A percentile compares a stretch with the other conserved stretches of the same genome.
Conservation (phyloP, 2,329 filamentous ascomycete genomes). For the Hysterium pulicare region DNA sequence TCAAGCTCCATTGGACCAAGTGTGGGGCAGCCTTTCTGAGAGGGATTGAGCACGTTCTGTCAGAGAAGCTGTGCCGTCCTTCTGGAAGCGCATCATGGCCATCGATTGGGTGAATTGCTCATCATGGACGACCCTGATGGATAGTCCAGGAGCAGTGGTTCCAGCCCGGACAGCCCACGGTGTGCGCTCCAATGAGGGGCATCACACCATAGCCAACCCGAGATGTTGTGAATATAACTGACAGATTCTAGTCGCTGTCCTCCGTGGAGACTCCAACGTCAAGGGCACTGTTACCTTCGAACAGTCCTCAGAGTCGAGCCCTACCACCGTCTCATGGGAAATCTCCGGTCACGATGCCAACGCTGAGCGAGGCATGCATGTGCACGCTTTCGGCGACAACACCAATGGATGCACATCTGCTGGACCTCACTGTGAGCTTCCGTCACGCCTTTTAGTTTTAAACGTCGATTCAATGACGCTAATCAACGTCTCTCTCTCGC, state of each 20-base stretch:
- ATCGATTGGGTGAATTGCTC: constrained; percentile 13
- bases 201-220: too few relatives aligned
- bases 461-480: not conserved
- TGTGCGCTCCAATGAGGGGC: too few relatives aligned
- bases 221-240: not conserved
- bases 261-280: constrained; percentile 98
- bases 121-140: constrained; percentile 25
- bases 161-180: too few relatives aligned
- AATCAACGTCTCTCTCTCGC: constrained; percentile 6
- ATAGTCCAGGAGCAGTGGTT: constrained; percentile 5
- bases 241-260: constrained; percentile 69
- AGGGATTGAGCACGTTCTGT: constrained; percentile 60
- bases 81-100: too few relatives aligned
- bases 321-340: constrained; percentile 88
- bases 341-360: constrained; percentile 91
- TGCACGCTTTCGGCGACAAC: constrained; percentile 99
- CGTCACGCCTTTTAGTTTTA: not conserved
- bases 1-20: constrained; percentile 14
- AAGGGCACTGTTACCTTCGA: constrained; percentile 91
- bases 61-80: constrained; percentile 8
- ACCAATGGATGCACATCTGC: constrained; percentile 99
- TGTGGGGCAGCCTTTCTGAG: constrained; percentile 43
- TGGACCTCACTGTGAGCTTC: constrained; percentile 84
- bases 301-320: constrained; percentile 76
- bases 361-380: constrained; percentile 95